Base-by-base conservation (phyloP, 225 moss, liverwort and hornwort species). In the Antitrichia curtipendula region DNA sequence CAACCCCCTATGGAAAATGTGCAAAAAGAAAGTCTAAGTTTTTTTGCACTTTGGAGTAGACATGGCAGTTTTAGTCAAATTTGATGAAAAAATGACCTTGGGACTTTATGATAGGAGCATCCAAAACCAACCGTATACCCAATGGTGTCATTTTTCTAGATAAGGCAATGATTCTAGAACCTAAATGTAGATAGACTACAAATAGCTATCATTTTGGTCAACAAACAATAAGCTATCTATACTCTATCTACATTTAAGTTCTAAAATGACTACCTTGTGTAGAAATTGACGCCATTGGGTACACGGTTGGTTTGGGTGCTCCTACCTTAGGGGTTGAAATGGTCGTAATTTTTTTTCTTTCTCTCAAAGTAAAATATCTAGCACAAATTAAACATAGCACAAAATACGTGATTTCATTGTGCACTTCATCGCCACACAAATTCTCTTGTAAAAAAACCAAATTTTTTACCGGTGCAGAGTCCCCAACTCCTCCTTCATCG, bases 61-160 rank as follows among this genome's bases (percentile, higher is more conserved):
- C 2, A 47, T 11, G 7, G 0, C 0, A 18, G 10, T 73, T 47
- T 10, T 18, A 47, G 29, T 11, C 2, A 0, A 31, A 47, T 10
- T 47, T 18, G 7, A 47, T 73, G 16, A 6, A 29, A 29, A 29
- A 45, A 18, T 31, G 11, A 11, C 7, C 72, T 45, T 28, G 4
- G 2, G 4, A 18, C 47, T 73, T 18, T 50, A 4, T 5, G 10
- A 5, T 15, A 50, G 15, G 50, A 50, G 15, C 50, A 15, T 15
- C 50, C 15, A 15, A 50, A 50, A 50, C 16, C 14, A 50, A 50
- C 4, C 14, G 50, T 50, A 5, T 15, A 50, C 50, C 4, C 16
- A 50, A 50, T 50, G 14, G 50, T 15, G 1, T 50, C 50, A 50
- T 15, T 50, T 16, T 50, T 4, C n/a, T 50, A 50, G 1, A 4